Percentiles rank a stretch among this genome's conserved stretches.
These are phyloP conservation scores for Rhododendron williamsianum DNA, from an alignment of 148 eudicot genomes.

Conservation along the genomic window DNA sequence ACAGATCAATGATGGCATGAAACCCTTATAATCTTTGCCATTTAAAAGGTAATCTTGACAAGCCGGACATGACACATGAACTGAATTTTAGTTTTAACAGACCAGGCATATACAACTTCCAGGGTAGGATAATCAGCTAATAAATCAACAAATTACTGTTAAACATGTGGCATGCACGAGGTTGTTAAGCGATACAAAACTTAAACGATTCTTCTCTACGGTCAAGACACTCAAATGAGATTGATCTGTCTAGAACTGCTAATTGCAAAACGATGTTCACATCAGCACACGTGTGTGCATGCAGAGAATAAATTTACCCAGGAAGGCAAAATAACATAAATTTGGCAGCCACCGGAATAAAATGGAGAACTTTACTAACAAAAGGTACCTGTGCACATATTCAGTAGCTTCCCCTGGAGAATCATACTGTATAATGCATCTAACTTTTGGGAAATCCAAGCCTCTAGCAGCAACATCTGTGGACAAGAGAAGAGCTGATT, in stretches of 20 bases:
- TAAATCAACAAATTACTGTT: neutral
- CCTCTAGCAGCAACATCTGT: conserved; percentile 97
- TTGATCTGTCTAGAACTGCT: neutral
- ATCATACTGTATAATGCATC: conserved; percentile 94
- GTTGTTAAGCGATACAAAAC: neutral
- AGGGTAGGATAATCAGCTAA: neutral
- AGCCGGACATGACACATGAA: neutral
- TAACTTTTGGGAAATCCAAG: conserved; percentile 87
- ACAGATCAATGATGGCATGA: conserved; percentile 14
- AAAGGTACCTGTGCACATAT: conserved; percentile 85
- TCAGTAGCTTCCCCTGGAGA: conserved; percentile 98
- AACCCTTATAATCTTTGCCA: neutral
- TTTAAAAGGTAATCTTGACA: neutral
- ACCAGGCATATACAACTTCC: conserved; percentile 5
- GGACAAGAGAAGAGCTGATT: conserved; percentile 85
- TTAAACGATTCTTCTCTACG: neutral
- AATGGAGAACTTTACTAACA: neutral
- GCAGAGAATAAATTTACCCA: neutral
- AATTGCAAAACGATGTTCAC: neutral
- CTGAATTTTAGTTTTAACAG: neutral
- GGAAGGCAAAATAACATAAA: neutral
- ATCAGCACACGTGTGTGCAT: neutral
- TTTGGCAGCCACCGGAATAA: neutral
- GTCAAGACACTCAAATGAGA: neutral
- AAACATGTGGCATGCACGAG: neutral